Evolutionary conservation across 2,329 filamentous ascomycete species (phyloP), one percentile per base, ranked within the genome.

Genomic region (Penicillium freii): DNA sequence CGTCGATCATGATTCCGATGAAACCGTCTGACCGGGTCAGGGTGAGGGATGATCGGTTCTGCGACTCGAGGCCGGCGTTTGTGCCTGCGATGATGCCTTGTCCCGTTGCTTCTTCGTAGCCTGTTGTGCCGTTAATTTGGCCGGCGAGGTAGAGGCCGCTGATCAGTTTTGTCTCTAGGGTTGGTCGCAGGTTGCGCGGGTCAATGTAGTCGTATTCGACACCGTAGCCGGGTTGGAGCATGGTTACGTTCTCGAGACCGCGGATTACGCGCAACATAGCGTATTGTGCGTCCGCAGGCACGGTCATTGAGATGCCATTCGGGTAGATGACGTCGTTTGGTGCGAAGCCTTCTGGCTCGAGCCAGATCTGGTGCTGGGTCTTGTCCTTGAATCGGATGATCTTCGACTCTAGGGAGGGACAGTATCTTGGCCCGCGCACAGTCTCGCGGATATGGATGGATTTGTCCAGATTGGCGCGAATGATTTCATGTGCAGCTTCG

Each of bases 201-300:
- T 99, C 94, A 19, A 99, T 91, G 73, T 99, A 99, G 77, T 97
- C 94, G 74, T 99, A 99, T 73, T 99, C 94, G 1, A 99, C 94
- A 8, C 94, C 94, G 69, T 99, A 99, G 9, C 93, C 94, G 1
- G 93, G 89, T 69, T 97, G 93, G 7, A 96, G 83, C 92, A 99
- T 97, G 27, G 81, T 86, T 5, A 92, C 92, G 58, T 92, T 86
- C 70, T 97, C 93, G 1, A 99, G 82, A 0, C 94, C 94, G n/a
- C 78, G 82, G 53, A 99, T 89, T 0, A 91, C 96, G 55, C 87
- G 88, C n/a, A 99, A 80, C 70, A 95, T 86, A 51, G 87, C 84
- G 66, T 90, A 87, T 73, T 99, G 94, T 0, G 90, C 91, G 56
- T 93, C 91, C 0, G 87, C 87, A 0, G 94, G 94, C 3, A 99